Conservation (phyloP, 371 early-diverging fungal species). For the Mucor mucedo region DNA sequence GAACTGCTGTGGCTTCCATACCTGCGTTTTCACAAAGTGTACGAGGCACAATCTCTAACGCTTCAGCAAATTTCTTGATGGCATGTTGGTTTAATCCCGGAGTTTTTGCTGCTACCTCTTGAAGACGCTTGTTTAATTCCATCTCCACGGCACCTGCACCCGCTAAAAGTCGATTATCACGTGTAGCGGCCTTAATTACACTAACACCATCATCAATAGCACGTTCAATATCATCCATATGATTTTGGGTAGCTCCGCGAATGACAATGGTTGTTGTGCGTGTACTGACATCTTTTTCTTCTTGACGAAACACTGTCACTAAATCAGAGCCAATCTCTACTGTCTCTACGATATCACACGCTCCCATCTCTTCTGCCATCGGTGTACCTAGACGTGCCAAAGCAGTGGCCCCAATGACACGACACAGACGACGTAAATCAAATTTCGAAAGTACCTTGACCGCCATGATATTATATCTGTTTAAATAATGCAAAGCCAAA, state of each 20-base stretch:
- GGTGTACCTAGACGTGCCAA: conserved; percentile 93
- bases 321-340: conserved; percentile 97
- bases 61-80: conserved; percentile 95
- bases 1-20: conserved; percentile 91
- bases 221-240: conserved; percentile 97
- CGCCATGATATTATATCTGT: conserved; percentile 90
- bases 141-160: conserved; percentile 98
- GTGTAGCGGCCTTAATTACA: conserved; percentile 91
- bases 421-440: conserved; percentile 94
- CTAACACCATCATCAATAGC: conserved; percentile 99
- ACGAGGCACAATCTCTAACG: conserved; percentile 94
- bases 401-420: conserved; percentile 92
- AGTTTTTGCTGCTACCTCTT: conserved; percentile 81
- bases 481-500: conserved; percentile 92
- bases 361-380: conserved; percentile 96
- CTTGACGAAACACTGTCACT: conserved; percentile 95
- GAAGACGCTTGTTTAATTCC: conserved; percentile 84
- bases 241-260: conserved; percentile 97
- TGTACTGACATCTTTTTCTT: conserved; percentile 63
- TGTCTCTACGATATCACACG: conserved; percentile 93
- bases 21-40: conserved; percentile 97
- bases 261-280: conserved; percentile 96
- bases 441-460: conserved; percentile 95
- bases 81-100: conserved; percentile 96
- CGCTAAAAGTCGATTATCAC: conserved; percentile 86